phyloP scores from a whole-genome alignment of 805 yeast genomes.

The Hanseniaspora vineae region DNA sequence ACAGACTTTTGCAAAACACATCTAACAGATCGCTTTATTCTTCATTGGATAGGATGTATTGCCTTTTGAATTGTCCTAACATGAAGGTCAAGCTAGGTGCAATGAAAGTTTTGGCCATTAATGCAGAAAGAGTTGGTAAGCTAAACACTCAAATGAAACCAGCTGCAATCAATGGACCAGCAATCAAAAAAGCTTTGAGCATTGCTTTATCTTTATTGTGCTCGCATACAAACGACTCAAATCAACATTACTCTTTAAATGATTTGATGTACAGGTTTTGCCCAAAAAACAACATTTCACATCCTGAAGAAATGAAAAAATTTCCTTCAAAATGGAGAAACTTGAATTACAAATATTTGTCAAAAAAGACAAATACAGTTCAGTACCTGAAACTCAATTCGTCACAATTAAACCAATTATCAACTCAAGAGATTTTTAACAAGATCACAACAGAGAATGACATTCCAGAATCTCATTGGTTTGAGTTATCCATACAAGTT shows the following conservation, averaged over 20 bases:
- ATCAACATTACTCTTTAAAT: slow-evolving; percentile 31
- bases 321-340: slow-evolving; percentile 46
- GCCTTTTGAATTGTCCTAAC: slow-evolving; percentile 46
- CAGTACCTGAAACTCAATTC: slow-evolving; percentile 2
- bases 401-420: slow-evolving; percentile 36
- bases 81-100: slow-evolving; percentile 47
- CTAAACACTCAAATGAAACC: slow-evolving; percentile 2
- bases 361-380: slow-evolving; percentile 10
- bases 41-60: slow-evolving; percentile 48
- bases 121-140: slow-evolving; percentile 47
- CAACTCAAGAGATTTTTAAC: slow-evolving; percentile 52
- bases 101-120: slow-evolving; percentile 42
- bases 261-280: slow-evolving; percentile 27
- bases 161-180: slow-evolving; percentile 11
- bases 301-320: slow-evolving; percentile 23
- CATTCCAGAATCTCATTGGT: slow-evolving; percentile 49
- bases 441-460: slow-evolving; percentile 33
- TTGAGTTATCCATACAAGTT: slow-evolving; percentile 48
- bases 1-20: slow-evolving; percentile 53
- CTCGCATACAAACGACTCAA: slow-evolving; percentile 23
- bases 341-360: slow-evolving; percentile 42
- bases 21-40: slow-evolving; percentile 54
- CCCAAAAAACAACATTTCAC: background rate
- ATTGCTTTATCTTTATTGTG: slow-evolving; percentile 28
- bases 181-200: slow-evolving; percentile 35